Conservation (phyloP, 805 yeast genomes). For the Kodamaea restingae region DNA sequence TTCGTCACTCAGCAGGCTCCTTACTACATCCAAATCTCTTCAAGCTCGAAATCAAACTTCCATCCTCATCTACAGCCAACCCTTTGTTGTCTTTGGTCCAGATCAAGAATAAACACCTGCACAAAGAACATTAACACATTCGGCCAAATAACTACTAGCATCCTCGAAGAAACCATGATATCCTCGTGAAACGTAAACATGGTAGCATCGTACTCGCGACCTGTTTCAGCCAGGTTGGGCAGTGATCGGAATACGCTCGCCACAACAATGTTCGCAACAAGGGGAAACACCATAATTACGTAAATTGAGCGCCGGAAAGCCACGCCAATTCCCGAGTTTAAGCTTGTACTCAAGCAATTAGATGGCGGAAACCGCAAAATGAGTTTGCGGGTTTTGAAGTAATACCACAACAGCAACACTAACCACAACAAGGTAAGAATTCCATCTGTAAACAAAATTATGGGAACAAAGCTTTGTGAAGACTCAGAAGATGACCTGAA, state of each 20-base stretch:
- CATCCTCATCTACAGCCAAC: conserved; percentile 20
- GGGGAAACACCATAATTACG: conserved; percentile 26
- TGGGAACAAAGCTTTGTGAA: not conserved
- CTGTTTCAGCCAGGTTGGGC: not conserved
- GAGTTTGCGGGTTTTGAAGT: conserved; percentile 24
- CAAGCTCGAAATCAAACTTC: conserved; percentile 16
- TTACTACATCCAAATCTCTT: conserved; percentile 10
- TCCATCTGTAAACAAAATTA: not conserved
- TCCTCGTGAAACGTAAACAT: not conserved
- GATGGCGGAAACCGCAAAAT: conserved; percentile 28
- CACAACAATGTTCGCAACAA: conserved; percentile 5
- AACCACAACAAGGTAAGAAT: conserved; percentile 12
- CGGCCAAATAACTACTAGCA: conserved; percentile 9
- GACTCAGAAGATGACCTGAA: not conserved
- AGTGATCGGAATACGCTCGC: not conserved
- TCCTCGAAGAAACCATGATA: not conserved
- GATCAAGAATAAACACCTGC: conserved; percentile 19
- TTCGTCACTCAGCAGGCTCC: not conserved
- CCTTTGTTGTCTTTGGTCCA: conserved; percentile 32
- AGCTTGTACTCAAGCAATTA: conserved; percentile 6
- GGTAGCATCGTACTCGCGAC: not conserved
- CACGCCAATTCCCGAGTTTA: conserved; percentile 13
- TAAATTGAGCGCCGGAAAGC: conserved; percentile 25
- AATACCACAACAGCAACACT: conserved; percentile 15
- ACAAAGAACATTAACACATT: conserved; percentile 11